Percentiles rank a stretch among this genome's conserved stretches.
Conservation (phyloP, 768 basidiomycete genomes). For the Trametopsis cervina region DNA sequence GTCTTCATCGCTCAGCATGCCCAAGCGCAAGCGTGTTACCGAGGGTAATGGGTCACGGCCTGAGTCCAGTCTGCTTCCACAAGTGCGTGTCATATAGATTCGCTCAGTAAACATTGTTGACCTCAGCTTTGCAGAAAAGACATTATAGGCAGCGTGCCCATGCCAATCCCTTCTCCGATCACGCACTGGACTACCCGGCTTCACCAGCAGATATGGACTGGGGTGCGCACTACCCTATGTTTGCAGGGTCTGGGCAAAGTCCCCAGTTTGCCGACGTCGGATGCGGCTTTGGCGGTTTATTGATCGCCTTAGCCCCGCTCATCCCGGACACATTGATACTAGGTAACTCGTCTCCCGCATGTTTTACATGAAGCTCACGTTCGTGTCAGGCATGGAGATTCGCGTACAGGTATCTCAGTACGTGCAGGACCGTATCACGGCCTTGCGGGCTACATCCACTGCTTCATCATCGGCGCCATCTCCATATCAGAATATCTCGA, state of each 20-base stretch:
- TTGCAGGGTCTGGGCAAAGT: constrained; percentile 44
- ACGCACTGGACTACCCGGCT: constrained; percentile 80
- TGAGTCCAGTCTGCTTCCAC: constrained; percentile 22
- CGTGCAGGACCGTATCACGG: constrained; percentile 88
- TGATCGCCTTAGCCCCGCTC: constrained; percentile 81
- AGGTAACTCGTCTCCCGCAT: constrained; percentile 47
- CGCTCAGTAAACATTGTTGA: background rate
- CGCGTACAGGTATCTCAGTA: constrained; percentile 95
- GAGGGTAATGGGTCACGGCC: constrained; percentile 4
- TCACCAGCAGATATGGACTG: constrained; percentile 77
- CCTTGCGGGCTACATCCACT: constrained; percentile 66
- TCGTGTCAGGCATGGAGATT: constrained; percentile 85
- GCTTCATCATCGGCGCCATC: constrained; percentile 23
- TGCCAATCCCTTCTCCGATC: constrained; percentile 83
- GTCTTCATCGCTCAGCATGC: constrained; percentile 14
- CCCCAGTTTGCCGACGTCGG: constrained; percentile 97
- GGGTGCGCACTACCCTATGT: constrained; percentile 75
- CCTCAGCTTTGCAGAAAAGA: constrained; percentile 49
- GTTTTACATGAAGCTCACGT: background rate
- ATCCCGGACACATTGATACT: constrained; percentile 93
- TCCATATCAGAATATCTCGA: constrained; percentile 81
- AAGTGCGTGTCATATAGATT: constrained; percentile 18
- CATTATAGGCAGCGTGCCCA: constrained; percentile 81
- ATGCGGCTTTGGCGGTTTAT: constrained; percentile 94
- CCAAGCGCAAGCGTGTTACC: constrained; percentile 24